Base-by-base conservation (phyloP, 2,329 filamentous ascomycete genomes). In the Tolypocladium capitatum region DNA sequence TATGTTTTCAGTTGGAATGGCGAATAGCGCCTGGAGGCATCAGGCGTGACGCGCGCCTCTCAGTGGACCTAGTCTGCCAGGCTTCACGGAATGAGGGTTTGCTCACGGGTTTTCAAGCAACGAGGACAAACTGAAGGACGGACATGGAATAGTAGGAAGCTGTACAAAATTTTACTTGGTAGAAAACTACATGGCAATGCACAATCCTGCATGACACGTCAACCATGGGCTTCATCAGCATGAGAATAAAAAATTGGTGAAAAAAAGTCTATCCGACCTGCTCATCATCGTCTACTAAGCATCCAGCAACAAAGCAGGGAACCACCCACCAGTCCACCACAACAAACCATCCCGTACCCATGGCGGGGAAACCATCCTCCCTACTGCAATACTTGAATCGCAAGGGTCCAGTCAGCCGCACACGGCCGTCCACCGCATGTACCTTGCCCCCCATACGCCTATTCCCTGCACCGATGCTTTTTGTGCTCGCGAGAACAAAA, bases 261-360 rank as follows among this genome's bases (percentile, higher is more conserved):
- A 42, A 43, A 36, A 48, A 50, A 35, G 52, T 55, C 54, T 59
- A 56, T 58, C 50, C 52, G 51, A 50, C 55, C 56, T 58, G 51
- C 58, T 59, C 58, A 59, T 60, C 57, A 53, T 57, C 52, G 21
- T 45, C 43, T 35, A 45, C 43, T 10, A 45, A 34, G 3, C 42
- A 42, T 41, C 48, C n/a, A 44, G 42, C 41, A 30, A 43, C 16
- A 47, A 21, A 30, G 16, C 38, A 30, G 10, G 38, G 24, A 3
- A 24, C 24, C 5, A 41, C 38, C 38, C 38, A 28, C 38, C 38
- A 13, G 38, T 6, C 38, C 38, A 18, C 24, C 24, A 28, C 24
- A 24, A 41, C 20, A 7, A 18, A 21, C 38, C 16, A n/a, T 30
- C 38, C 7, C 20, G 36, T 24, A 40, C 13, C 21, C 21, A 24